A percentile compares a stretch with the other conserved stretches of the same genome.
These are phyloP conservation scores for Yamadazyma akitaensis DNA, from an alignment of 805 yeast species.

Conservation along the genomic window DNA sequence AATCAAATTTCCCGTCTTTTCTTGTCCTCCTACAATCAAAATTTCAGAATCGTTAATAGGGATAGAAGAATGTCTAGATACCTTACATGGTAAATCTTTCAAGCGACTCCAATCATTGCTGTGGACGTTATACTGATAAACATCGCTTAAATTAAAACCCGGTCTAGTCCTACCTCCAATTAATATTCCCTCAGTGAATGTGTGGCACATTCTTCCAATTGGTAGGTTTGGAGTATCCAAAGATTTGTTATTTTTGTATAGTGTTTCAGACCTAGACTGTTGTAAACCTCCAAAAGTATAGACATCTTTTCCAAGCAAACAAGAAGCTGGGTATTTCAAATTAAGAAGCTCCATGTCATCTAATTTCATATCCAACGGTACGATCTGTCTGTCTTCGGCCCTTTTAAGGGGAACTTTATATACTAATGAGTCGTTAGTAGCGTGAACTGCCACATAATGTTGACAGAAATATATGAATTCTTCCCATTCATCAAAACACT, in stretches of 20 bases:
- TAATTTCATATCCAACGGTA: constrained; percentile 2
- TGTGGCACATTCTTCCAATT: constrained; percentile 56
- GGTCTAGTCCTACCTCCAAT: constrained; percentile 74
- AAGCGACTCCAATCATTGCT: constrained; percentile 37
- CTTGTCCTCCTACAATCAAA: constrained; percentile 52
- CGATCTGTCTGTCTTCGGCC: constrained; percentile 3
- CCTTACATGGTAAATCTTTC: constrained; percentile 38
- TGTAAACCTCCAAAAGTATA: constrained; percentile 41
- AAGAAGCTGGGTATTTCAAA: constrained; percentile 44
- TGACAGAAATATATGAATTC: constrained; percentile 74
- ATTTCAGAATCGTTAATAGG: constrained; percentile 23
- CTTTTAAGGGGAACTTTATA: constrained; percentile 1
- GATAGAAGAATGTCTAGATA: constrained; percentile 52
- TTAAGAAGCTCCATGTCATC: constrained; percentile 4
- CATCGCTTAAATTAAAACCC: constrained; percentile 35
- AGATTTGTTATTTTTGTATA: constrained; percentile 5
- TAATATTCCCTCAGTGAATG: constrained; percentile 36
- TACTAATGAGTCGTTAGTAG: constrained; percentile 39
- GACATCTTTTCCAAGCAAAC: constrained; percentile 17
- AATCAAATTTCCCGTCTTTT: constrained; percentile 12
- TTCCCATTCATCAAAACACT: constrained; percentile 81
- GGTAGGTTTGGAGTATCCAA: constrained; percentile 26
- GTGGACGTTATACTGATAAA: constrained; percentile 18
- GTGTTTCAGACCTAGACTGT: constrained; percentile 25
- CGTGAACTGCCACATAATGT: constrained; percentile 69